phyloP scores from a whole-genome alignment of 1,284 basidiomycete genomes.

The Cryptococcus sp. region DNA sequence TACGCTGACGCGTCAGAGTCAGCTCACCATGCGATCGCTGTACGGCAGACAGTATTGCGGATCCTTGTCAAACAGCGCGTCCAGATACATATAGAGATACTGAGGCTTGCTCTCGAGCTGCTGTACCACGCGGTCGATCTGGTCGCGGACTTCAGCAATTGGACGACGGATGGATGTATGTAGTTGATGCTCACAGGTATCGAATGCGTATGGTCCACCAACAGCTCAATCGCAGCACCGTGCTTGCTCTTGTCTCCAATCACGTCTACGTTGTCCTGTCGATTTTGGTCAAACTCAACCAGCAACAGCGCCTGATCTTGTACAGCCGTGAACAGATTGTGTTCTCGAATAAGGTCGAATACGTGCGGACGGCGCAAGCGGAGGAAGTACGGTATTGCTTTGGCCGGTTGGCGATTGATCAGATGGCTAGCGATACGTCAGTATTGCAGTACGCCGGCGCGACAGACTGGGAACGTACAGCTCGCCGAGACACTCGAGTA shows the following conservation, averaged over 20 bases:
- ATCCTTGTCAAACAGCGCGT: constrained; percentile 86
- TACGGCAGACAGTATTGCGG: constrained; percentile 76
- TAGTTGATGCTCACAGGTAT: constrained; percentile 70
- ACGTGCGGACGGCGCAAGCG: constrained; percentile 83
- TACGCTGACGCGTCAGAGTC: background rate
- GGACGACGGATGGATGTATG: background rate
- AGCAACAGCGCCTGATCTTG: constrained; percentile 89
- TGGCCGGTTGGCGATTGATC: constrained; percentile 85
- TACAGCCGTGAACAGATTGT: constrained; percentile 93
- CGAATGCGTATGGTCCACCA: constrained; percentile 93
- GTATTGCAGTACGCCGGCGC: background rate
- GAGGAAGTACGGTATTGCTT: constrained; percentile 87
- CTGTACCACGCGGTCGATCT: constrained; percentile 84
- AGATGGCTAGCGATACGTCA: constrained; percentile 63
- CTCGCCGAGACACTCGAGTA: constrained; percentile 93
- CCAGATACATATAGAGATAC: constrained; percentile 91
- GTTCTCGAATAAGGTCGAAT: constrained; percentile 89
- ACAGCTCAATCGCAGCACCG: constrained; percentile 73
- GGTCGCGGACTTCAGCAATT: constrained; percentile 1
- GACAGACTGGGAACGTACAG: constrained; percentile 60
- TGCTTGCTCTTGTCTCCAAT: constrained; percentile 44
- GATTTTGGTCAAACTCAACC: constrained; percentile 91
- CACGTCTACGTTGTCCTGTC: constrained; percentile 60
- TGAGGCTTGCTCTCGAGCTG: constrained; percentile 77
- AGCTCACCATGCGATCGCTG: constrained; percentile 74